phyloP scores from a whole-genome alignment of 257 asterid species.

The Solanum chilense region DNA sequence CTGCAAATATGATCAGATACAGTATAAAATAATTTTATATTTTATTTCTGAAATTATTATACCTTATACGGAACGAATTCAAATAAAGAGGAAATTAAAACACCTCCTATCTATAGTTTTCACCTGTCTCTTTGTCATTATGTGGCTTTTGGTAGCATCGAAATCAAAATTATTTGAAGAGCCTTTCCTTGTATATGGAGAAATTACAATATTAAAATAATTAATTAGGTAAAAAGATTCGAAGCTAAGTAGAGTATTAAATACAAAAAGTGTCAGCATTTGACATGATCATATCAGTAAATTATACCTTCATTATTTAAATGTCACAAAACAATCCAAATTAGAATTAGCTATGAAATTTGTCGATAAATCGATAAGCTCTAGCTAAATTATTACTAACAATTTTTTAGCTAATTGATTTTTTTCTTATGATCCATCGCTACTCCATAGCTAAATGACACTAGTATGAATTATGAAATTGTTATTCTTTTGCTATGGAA shows the following conservation, averaged over 20 bases:
- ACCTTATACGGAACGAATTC: too few relatives aligned
- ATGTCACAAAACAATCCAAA: neutral
- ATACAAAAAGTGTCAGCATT: neutral
- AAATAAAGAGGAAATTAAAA: neutral
- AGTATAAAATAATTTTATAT: too few relatives aligned
- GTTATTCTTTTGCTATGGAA: neutral
- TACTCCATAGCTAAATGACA: neutral
- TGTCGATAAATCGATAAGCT: neutral
- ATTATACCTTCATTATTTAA: neutral
- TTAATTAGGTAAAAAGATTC: neutral
- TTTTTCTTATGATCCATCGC: neutral
- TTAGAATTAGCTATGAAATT: neutral
- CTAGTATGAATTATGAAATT: neutral
- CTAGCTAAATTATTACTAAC: neutral
- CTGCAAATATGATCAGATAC: accelerated
- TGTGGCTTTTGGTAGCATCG: neutral
- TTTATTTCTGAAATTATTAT: too few relatives aligned
- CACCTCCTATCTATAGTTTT: neutral
- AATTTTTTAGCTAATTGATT: neutral
- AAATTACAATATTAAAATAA: neutral
- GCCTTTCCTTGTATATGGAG: neutral
- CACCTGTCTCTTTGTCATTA: neutral
- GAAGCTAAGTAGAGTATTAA: neutral
- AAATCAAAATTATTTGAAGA: neutral
- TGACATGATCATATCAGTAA: neutral